These are phyloP conservation scores for Isoetes engelmannii DNA, from an alignment of 83 land plant species.

Conservation along the genomic window DNA sequence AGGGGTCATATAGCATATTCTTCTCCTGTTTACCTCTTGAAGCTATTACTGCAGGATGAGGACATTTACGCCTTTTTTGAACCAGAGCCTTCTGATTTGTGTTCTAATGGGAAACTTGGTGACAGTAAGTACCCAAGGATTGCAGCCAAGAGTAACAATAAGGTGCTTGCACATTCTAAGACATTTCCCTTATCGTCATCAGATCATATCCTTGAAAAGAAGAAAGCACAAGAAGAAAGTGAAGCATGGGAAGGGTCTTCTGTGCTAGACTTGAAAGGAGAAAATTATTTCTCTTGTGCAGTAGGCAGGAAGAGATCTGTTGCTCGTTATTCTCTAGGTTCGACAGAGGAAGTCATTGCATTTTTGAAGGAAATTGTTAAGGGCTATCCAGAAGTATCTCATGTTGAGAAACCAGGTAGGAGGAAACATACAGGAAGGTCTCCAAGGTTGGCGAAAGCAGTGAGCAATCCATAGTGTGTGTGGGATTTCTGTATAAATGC, in stretches of 20 bases:
- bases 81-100: neutral
- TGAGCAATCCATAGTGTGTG: no score
- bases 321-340: neutral
- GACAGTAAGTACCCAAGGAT: no score
- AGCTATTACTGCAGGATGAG: neutral
- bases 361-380: neutral
- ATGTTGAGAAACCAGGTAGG: no score
- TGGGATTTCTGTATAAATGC: no score
- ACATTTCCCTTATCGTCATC: neutral
- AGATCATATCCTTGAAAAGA: neutral
- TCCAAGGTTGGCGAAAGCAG: no score
- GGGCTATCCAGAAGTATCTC: neutral
- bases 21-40: neutral
- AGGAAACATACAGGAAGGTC: no score
- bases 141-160: no score
- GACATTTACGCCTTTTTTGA: slow-evolving; percentile 4
- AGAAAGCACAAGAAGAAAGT: no score
- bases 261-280: slow-evolving; percentile 5
- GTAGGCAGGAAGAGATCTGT: slow-evolving; percentile 10
- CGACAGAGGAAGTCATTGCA: neutral
- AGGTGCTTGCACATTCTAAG: neutral
- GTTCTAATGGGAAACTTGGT: no score
- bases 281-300: slow-evolving; percentile 4
- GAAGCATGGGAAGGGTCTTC: neutral
- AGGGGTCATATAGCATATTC: neutral